Evolutionary conservation across 306 rosid species (phyloP).

Genomic region (Glycine latifolia): DNA sequence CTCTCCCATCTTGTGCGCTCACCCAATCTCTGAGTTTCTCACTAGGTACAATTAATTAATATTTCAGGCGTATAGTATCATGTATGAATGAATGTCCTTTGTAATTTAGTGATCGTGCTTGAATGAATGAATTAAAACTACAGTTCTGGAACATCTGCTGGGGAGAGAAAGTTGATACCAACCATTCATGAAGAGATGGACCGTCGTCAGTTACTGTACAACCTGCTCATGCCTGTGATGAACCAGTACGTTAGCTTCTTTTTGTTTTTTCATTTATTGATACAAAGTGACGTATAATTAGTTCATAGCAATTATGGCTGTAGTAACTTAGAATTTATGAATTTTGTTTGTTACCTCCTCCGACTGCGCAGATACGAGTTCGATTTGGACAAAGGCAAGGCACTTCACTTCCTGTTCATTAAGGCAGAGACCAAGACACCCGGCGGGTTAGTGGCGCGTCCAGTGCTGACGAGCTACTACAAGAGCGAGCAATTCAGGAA

Average conservation of each 20-base stretch:
- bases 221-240: slow-evolving; percentile 93
- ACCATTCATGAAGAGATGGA: slow-evolving; percentile 79
- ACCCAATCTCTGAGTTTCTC: slow-evolving; percentile 88
- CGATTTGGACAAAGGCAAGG: slow-evolving; percentile 89
- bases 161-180: slow-evolving; percentile 91
- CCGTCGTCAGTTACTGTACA: slow-evolving; percentile 80
- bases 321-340: neutral
- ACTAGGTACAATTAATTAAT: slow-evolving; percentile 62
- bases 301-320: neutral
- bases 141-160: slow-evolving; percentile 98
- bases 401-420: slow-evolving; percentile 75
- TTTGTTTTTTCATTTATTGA: neutral
- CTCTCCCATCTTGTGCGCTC: slow-evolving; percentile 72
- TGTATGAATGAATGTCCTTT: too few relatives aligned
- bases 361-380: slow-evolving; percentile 62
- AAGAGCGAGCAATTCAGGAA: slow-evolving; percentile 84
- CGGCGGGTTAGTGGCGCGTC: slow-evolving; percentile 84
- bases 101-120: neutral
- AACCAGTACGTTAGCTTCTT: slow-evolving; percentile 53
- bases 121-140: neutral
- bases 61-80: too few relatives aligned
- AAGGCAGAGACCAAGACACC: slow-evolving; percentile 85
- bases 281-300: neutral
- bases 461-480: slow-evolving; percentile 91
- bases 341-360: neutral